Conservation (phyloP, 306 rosid species). For the Rosa rugosa region DNA sequence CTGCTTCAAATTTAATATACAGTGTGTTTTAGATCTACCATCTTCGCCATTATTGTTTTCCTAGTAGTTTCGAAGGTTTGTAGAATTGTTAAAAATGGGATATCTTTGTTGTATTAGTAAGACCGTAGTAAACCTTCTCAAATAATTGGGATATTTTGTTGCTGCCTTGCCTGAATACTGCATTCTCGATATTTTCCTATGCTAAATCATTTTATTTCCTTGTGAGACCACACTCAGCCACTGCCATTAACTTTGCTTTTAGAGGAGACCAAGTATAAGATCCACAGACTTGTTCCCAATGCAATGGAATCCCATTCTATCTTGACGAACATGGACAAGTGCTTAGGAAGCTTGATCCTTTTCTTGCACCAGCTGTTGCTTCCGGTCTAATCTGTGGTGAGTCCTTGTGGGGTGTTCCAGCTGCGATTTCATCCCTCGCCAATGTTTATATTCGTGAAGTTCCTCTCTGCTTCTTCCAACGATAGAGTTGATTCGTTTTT, state of each 20-base stretch:
- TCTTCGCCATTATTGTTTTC: neutral
- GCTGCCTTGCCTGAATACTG: neutral
- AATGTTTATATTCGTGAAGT: neutral
- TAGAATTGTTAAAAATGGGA: conserved; percentile 3
- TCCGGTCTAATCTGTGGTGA: neutral
- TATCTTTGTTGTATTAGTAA: neutral
- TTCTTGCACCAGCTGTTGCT: neutral
- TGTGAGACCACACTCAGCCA: neutral
- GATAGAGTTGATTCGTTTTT: no score
- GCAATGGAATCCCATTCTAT: neutral
- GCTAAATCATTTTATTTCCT: neutral
- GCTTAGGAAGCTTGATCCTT: neutral
- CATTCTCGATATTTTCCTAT: neutral
- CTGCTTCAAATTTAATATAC: conserved; percentile 40
- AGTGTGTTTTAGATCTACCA: neutral
- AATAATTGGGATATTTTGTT: conserved; percentile 8
- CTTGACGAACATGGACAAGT: neutral
- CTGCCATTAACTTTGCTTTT: neutral
- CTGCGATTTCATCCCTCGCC: neutral
- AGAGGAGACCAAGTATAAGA: neutral
- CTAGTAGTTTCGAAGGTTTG: conserved; percentile 5
- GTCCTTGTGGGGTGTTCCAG: neutral
- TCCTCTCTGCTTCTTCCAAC: neutral
- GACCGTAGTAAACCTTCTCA: neutral
- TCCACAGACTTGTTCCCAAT: neutral